Evolutionary conservation across 2,329 filamentous ascomycete species (phyloP), one percentile per base, ranked within the genome.

Genomic region (Cladosporium sp.): DNA sequence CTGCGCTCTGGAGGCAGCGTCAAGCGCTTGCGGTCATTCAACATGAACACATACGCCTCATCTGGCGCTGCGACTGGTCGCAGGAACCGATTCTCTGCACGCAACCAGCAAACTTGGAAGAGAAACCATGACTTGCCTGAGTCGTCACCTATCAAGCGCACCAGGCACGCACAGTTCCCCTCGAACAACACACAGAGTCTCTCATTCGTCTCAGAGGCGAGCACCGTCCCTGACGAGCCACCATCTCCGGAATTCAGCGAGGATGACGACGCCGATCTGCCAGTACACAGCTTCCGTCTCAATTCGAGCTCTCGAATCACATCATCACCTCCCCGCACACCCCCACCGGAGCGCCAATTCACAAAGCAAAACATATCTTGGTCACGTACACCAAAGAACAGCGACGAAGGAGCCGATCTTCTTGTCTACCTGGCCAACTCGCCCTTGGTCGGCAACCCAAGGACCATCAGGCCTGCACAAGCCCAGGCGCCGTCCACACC

Each of bases 381-480:
- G 76, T 74, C 72, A 76, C 78, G 82, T 60, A 82, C 80, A 56
- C 84, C 85, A 26, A 89, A 89, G 75, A 79, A 83, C 1, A 89
- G 88, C 66, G 89, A 95, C 74, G 91, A 97, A 74, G 93, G 92
- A 32, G 91, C 91, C 6, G 93, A 92, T 73, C 89, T 96, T 1
- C 74, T 97, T 5, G 92, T 95, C 54, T 97, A 94, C 77, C 86
- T 98, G 18, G 93, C 93, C 58, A 92, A 92, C 60, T 98, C 94
- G 7, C 95, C 95, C 0, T 96, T 93, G 0, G 92, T 93, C 0
- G 92, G 91, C 56, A 88, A 89, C 62, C 82, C 71, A n/a, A 73
- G 72, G 21, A 73, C 73, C 23, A 48, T 69, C 36, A 54, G 68
- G 21, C 67, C 57, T 25, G 34, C 58, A 13, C 43, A 51, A 23